Percentiles rank a stretch among this genome's conserved stretches.
Conservation (phyloP, 495 filamentous ascomycete species). For the Aspergillus asperescens region DNA sequence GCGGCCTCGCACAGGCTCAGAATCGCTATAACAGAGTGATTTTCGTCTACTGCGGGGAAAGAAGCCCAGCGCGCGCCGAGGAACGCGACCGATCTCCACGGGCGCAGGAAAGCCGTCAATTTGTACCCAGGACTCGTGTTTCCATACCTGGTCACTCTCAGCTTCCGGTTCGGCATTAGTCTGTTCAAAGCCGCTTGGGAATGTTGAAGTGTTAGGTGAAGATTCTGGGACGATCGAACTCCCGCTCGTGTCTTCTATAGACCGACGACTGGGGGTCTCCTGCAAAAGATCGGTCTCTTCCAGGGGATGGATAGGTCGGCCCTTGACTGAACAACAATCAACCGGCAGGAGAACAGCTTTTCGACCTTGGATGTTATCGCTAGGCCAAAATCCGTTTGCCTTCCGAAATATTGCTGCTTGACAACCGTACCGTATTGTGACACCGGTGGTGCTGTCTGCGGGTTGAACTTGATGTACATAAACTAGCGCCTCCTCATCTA, state of each 20-base stretch:
- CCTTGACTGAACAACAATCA: constrained; percentile 82
- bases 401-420: constrained; percentile 71
- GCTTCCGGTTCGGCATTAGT: constrained; percentile 22
- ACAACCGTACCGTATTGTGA: constrained; percentile 85
- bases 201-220: constrained; percentile 17
- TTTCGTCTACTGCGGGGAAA: constrained; percentile 90
- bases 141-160: constrained; percentile 61
- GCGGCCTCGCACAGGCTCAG: constrained; percentile 33
- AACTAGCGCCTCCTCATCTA: constrained; percentile 68
- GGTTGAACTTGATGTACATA: constrained; percentile 85
- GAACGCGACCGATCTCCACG: constrained; percentile 82
- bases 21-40: constrained; percentile 50
- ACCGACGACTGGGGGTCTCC: constrained; percentile 20
- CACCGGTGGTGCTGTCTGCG: constrained; percentile 80
- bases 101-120: constrained; percentile 63
- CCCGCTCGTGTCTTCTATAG: constrained; percentile 32
- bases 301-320: constrained; percentile 42
- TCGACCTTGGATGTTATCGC: constrained; percentile 78
- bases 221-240: constrained; percentile 40
- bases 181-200: constrained; percentile 14
- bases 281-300: constrained; percentile 33
- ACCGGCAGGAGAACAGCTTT: constrained; percentile 81
- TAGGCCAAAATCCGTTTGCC: constrained; percentile 90
- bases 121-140: constrained; percentile 79
- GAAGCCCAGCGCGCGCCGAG: constrained; percentile 76